Conservation (phyloP, 352 stramenopile species). For the Peronospora belbahrii region DNA sequence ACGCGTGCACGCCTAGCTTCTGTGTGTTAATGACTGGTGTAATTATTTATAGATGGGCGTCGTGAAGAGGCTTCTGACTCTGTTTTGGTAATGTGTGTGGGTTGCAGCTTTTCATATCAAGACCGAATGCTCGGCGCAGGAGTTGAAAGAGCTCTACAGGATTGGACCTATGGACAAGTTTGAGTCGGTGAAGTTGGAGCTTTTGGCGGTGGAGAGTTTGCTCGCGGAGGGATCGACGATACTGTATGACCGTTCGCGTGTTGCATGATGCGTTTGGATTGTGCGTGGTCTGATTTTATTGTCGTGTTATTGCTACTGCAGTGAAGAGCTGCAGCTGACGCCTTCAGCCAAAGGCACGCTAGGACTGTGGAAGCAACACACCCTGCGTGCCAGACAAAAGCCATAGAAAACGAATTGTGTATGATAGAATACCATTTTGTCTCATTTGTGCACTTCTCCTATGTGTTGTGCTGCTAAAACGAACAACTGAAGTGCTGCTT, state of each 20-base stretch:
- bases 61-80: not conserved
- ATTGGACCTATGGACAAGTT: constrained; percentile 45
- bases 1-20: constrained; percentile 73
- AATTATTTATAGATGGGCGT: too few species aligned
- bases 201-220: constrained; percentile 32
- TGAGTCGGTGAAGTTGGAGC: constrained; percentile 46
- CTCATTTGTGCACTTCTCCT: constrained; percentile 2
- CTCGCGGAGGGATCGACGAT: constrained; percentile 14
- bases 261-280: not conserved
- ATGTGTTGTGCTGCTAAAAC: not conserved
- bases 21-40: constrained; percentile 28
- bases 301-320: constrained; percentile 10
- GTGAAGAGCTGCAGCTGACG: constrained; percentile 32
- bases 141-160: constrained; percentile 37
- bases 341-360: constrained; percentile 42
- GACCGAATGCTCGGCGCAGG: constrained; percentile 22
- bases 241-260: constrained; percentile 22
- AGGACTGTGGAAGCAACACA: constrained; percentile 36
- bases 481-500: not conserved
- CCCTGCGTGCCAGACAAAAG: constrained; percentile 9
- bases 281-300: not conserved
- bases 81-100: not conserved
- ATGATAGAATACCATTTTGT: constrained; percentile 8
- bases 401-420: not conserved
- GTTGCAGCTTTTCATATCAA: constrained; percentile 52